These are phyloP conservation scores for Neotropicomus parvogracilis DNA, from an alignment of 1,284 basidiomycete species.

Conservation along the genomic window DNA sequence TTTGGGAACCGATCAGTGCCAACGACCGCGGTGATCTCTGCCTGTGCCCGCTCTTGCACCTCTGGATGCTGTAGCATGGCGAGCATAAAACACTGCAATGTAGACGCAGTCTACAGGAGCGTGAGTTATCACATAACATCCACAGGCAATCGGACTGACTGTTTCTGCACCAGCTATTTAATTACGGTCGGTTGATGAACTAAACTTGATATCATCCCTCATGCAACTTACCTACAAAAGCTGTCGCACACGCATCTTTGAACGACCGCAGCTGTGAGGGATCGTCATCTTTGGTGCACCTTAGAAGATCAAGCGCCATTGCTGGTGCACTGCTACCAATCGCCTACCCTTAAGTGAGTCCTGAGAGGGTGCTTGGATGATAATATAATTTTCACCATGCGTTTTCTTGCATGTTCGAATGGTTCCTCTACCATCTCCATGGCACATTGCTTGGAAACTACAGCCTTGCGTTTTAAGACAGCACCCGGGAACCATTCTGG, in stretches of 20 bases:
- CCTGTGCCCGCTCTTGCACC: slow-evolving; percentile 41
- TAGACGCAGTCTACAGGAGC: slow-evolving; percentile 40
- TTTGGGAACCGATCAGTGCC: slow-evolving; percentile 35
- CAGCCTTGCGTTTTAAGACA: slow-evolving; percentile 15
- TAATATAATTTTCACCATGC: slow-evolving; percentile 11
- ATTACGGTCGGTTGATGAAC: background rate
- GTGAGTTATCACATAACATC: background rate
- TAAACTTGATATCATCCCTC: background rate
- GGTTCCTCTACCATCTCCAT: slow-evolving; percentile 19
- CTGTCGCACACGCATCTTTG: slow-evolving; percentile 22
- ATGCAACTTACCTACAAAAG: slow-evolving; percentile 25
- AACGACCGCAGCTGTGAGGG: slow-evolving; percentile 7
- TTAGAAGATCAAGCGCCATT: slow-evolving; percentile 20
- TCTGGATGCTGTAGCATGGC: slow-evolving; percentile 48
- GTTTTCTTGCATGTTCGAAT: slow-evolving; percentile 19
- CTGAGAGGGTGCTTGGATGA: background rate
- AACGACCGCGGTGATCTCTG: slow-evolving; percentile 43
- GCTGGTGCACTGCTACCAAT: slow-evolving; percentile 7
- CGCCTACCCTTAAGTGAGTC: slow-evolving; percentile 12
- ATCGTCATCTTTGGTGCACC: background rate
- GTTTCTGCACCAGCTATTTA: slow-evolving; percentile 24
- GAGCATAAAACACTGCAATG: slow-evolving; percentile 44
- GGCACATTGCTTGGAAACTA: slow-evolving; percentile 13
- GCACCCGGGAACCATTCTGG: slow-evolving; percentile 29
- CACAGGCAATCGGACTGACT: slow-evolving; percentile 6